These are phyloP conservation scores for Dacryopinax primogenitus DNA, from an alignment of 768 basidiomycete genomes.

Conservation along the genomic window DNA sequence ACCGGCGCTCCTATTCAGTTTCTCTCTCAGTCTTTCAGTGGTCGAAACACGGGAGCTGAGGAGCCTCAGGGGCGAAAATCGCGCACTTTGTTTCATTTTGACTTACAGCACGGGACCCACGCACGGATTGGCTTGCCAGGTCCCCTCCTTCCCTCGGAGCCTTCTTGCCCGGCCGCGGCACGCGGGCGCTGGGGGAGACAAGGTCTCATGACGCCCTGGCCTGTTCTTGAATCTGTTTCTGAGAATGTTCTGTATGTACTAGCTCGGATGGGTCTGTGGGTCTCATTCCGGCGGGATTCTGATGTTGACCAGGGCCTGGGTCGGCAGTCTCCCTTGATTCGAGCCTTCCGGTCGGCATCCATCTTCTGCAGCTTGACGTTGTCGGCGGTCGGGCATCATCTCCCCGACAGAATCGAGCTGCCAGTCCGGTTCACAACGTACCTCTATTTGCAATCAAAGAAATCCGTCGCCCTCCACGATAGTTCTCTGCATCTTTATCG, in stretches of 20 bases:
- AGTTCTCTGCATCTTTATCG: no score
- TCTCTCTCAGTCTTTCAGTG: neutral
- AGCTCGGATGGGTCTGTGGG: neutral
- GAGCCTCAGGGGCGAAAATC: slow-evolving; percentile 6
- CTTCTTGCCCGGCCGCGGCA: neutral
- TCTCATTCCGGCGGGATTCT: neutral
- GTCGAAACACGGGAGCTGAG: neutral
- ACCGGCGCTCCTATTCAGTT: neutral
- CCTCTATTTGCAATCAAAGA: no score
- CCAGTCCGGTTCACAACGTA: no score
- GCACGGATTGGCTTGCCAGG: neutral
- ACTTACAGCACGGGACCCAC: no score
- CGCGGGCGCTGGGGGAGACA: neutral
- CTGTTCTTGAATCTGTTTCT: neutral
- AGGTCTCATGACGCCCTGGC: neutral
- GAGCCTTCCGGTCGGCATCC: no score
- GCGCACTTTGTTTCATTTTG: neutral
- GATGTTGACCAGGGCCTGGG: neutral
- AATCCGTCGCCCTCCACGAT: no score
- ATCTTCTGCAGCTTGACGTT: no score
- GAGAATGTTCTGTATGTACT: neutral
- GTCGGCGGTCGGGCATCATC: no score
- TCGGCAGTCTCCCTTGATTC: neutral
- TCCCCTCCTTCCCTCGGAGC: neutral
- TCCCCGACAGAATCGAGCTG: no score